Evolutionary conservation across 371 early-diverging fungal species (phyloP).

Genomic region (Lichtheimia corymbifera): DNA sequence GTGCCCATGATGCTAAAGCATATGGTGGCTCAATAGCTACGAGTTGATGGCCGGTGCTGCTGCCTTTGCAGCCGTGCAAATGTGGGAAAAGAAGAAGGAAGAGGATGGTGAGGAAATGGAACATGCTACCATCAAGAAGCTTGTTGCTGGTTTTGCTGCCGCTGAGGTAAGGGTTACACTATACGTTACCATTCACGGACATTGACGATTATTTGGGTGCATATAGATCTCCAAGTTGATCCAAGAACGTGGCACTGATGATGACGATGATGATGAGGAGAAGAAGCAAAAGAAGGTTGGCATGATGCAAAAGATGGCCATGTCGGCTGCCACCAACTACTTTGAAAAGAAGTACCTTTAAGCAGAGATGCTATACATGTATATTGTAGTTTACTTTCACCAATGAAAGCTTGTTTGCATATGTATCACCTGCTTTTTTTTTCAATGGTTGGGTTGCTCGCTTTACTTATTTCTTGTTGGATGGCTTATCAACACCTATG

Average conservation of each 20-base stretch:
- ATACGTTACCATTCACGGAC: no score
- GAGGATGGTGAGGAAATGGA: slow-evolving; percentile 36
- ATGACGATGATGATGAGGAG: slow-evolving; percentile 19
- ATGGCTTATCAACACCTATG: no score
- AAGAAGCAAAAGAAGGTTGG: slow-evolving; percentile 15
- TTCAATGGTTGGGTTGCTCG: no score
- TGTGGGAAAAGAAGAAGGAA: slow-evolving; percentile 44
- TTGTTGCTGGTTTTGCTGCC: slow-evolving; percentile 54
- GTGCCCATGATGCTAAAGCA: no score
- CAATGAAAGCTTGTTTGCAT: not conserved
- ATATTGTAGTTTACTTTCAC: slow-evolving; percentile 1
- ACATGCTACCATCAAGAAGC: slow-evolving; percentile 49
- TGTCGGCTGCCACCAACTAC: slow-evolving; percentile 18
- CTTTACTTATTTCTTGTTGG: no score
- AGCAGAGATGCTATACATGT: not conserved
- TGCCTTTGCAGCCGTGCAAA: slow-evolving; percentile 57
- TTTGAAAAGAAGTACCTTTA: slow-evolving; percentile 16
- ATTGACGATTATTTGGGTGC: not conserved
- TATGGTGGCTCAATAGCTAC: slow-evolving; percentile 23
- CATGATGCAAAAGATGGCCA: slow-evolving; percentile 19
- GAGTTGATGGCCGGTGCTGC: slow-evolving; percentile 67
- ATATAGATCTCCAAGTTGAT: slow-evolving; percentile 35
- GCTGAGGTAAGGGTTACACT: slow-evolving; percentile 32
- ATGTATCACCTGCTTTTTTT: no score
- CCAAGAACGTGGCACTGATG: slow-evolving; percentile 27